Evolutionary conservation across 2,329 filamentous ascomycete genomes (phyloP).

Genomic region (Emmonsiellopsis sp.): DNA sequence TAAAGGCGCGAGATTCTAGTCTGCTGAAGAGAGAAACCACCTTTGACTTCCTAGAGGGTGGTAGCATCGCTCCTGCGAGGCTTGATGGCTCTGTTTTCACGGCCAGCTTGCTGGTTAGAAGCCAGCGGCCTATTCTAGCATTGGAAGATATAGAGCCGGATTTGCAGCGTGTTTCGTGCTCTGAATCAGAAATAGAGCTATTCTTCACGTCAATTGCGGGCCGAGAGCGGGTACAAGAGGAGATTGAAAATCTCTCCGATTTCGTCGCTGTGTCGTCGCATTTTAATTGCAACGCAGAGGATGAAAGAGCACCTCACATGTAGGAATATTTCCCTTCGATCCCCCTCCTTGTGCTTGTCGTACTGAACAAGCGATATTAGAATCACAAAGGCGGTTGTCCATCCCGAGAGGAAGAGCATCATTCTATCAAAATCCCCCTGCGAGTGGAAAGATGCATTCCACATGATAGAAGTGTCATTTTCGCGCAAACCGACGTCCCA

Average conservation of each 20-base stretch:
- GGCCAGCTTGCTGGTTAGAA: constrained; percentile 8
- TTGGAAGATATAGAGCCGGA: constrained; percentile 10
- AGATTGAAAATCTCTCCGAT: constrained; percentile 4
- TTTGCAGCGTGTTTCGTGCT: constrained; percentile 7
- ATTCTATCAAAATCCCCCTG: constrained; percentile 6
- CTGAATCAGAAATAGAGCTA: constrained; percentile 6
- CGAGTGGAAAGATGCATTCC: constrained; percentile 14
- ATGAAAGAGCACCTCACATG: constrained; percentile 14
- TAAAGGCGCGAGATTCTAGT: not conserved
- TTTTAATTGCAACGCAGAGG: constrained; percentile 13
- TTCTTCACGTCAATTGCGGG: constrained; percentile 4
- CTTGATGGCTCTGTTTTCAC: constrained; percentile 6
- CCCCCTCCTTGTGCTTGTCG: not conserved
- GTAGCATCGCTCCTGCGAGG: not conserved
- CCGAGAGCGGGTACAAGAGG: constrained; percentile 4
- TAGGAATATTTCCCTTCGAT: constrained; percentile 4
- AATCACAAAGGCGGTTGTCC: constrained; percentile 4
- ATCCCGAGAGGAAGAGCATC: constrained; percentile 3
- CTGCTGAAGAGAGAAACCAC: constrained; percentile 3
- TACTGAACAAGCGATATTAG: not conserved
- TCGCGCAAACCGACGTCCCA: constrained; percentile 8
- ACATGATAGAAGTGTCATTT: constrained; percentile 12
- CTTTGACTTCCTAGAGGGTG: constrained; percentile 2
- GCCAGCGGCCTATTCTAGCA: constrained; percentile 8
- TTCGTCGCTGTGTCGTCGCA: constrained; percentile 15